These are phyloP conservation scores for Chamaecrista fasciculata DNA, from an alignment of 306 rosid genomes.

Conservation along the genomic window DNA sequence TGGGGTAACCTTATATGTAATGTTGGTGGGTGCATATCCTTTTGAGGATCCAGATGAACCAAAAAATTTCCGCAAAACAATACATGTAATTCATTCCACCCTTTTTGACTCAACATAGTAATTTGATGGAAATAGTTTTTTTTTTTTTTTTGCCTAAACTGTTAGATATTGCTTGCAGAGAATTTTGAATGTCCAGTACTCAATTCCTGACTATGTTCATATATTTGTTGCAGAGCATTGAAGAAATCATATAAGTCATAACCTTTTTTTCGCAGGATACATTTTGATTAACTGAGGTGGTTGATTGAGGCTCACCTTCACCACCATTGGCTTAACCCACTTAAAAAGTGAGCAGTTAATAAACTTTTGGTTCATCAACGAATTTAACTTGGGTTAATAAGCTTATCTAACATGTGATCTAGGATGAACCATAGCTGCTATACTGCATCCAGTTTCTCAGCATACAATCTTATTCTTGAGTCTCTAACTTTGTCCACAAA, in stretches of 20 bases:
- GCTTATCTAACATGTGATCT: no score
- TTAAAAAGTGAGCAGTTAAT: no score
- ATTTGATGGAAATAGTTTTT: neutral
- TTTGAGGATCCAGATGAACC: slow-evolving; percentile 91
- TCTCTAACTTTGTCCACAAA: no score
- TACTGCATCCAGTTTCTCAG: no score
- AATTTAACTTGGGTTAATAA: no score
- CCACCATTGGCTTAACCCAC: no score
- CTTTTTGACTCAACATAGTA: neutral
- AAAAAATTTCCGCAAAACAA: slow-evolving; percentile 78
- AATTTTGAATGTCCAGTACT: slow-evolving; percentile 75
- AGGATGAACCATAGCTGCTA: no score
- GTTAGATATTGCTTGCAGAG: slow-evolving; percentile 50
- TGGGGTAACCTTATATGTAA: slow-evolving; percentile 86
- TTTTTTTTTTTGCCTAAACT: slow-evolving; percentile 8
- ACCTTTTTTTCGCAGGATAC: no score
- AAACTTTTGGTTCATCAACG: no score
- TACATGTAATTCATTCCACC: slow-evolving; percentile 53
- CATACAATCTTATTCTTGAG: no score
- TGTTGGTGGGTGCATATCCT: slow-evolving; percentile 87
- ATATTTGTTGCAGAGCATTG: slow-evolving; percentile 74
- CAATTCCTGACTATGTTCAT: slow-evolving; percentile 69
- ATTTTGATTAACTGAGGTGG: no score
- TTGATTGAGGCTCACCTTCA: no score
- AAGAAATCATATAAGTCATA: slow-evolving; percentile 73